Conservation (phyloP, 345 rosid species). For the Aquilaria malaccensis region DNA sequence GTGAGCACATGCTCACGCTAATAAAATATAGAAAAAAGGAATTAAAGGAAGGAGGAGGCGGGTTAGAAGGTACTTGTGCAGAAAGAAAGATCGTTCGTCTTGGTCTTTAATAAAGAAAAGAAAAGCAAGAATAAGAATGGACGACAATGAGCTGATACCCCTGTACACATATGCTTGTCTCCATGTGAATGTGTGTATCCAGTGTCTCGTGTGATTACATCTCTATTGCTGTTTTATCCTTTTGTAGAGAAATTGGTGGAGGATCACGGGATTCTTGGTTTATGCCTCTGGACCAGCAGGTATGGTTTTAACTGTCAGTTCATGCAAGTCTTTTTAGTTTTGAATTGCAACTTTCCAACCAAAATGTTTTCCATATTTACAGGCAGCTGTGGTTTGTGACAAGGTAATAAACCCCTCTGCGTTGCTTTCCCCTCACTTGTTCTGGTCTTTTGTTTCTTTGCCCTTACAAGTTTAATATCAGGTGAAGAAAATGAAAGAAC, state of each 20-base stretch:
- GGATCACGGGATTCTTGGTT: conserved; percentile 90
- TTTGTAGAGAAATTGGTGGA: conserved; percentile 75
- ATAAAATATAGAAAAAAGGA: no score
- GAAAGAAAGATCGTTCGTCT: no score
- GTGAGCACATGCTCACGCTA: no score
- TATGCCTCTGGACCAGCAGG: conserved; percentile 76
- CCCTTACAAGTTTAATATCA: conserved; percentile 17
- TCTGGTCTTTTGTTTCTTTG: neutral
- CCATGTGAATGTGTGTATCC: no score
- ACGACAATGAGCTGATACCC: no score
- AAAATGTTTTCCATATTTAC: conserved; percentile 17
- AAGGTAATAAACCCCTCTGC: conserved; percentile 32
- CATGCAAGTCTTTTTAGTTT: neutral
- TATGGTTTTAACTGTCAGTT: conserved; percentile 12
- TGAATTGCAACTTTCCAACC: conserved; percentile 2
- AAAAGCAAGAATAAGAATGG: no score
- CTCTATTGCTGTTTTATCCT: conserved; percentile 9
- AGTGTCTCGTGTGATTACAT: no score
- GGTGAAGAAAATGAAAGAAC: conserved; percentile 75
- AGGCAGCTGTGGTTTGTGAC: conserved; percentile 58
- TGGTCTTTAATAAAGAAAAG: no score
- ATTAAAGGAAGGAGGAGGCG: no score
- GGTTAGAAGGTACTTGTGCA: no score
- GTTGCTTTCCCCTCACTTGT: neutral
- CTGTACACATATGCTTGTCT: no score